A percentile compares a stretch with the other conserved stretches of the same genome.
Evolutionary conservation across 208 protist genomes (phyloP).

Genomic region (Trypanosoma melophagium): DNA sequence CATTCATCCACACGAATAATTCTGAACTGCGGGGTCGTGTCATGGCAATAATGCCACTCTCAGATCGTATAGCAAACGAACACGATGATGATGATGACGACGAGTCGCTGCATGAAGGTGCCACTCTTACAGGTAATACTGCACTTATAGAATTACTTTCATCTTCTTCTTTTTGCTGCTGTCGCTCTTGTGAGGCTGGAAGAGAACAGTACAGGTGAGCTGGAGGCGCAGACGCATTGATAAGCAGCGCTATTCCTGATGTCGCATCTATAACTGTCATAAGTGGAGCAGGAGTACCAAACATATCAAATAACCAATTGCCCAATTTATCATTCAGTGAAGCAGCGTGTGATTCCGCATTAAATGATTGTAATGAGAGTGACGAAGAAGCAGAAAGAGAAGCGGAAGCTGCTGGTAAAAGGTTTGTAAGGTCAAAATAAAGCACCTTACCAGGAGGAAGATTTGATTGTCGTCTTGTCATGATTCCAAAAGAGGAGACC

Average conservation of each 20-base stretch:
- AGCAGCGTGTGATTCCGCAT: not conserved
- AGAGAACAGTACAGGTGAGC: not conserved
- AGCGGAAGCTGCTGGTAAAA: not conserved
- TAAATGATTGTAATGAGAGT: constrained; percentile 6
- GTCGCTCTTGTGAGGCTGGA: not conserved
- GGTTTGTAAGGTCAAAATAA: constrained; percentile 47
- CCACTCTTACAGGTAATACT: constrained; percentile 19
- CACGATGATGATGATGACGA: not conserved
- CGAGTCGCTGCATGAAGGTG: not conserved
- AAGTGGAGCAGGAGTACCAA: constrained; percentile 1
- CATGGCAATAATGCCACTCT: constrained; percentile 36
- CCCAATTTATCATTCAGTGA: not conserved
- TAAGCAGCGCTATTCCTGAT: constrained; percentile 15
- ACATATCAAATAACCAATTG: constrained; percentile 5
- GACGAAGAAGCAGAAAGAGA: not conserved
- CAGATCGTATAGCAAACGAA: constrained; percentile 13
- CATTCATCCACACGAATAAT: constrained; percentile 27
- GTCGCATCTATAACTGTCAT: constrained; percentile 9
- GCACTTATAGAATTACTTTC: constrained; percentile 5
- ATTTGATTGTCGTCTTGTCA: constrained; percentile 19
- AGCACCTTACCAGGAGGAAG: constrained; percentile 56
- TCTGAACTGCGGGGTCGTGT: constrained; percentile 24
- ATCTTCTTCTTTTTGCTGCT: constrained; percentile 3
- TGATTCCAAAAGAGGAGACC: constrained; percentile 19
- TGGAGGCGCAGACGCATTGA: constrained; percentile 19